A percentile compares a stretch with the other conserved stretches of the same genome.
Evolutionary conservation across 148 eudicot species (phyloP).

Genomic region (Amaranthus cruentus): DNA sequence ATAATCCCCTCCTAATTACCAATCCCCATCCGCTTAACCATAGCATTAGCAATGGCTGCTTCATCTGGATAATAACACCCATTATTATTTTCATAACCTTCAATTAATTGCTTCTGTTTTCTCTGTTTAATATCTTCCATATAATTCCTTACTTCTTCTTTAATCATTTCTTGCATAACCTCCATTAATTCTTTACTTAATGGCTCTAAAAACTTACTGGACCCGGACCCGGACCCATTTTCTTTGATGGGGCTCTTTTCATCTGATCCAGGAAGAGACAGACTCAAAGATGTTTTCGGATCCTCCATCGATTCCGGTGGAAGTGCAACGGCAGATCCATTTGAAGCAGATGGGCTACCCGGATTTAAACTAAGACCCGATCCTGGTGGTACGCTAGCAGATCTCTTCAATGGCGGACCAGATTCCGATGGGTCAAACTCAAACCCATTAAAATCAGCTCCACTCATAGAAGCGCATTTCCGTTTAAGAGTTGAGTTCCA

Average conservation of each 20-base stretch:
- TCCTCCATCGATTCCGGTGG: conserved; percentile 20
- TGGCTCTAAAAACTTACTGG: background rate
- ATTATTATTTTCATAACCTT: no score
- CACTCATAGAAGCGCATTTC: conserved; percentile 43
- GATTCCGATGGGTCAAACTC: background rate
- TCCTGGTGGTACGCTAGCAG: conserved; percentile 62
- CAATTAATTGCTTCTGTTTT: no score
- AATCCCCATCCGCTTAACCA: no score
- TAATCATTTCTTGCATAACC: conserved; percentile 85
- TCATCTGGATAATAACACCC: no score
- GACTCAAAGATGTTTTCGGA: conserved; percentile 25
- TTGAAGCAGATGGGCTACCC: conserved; percentile 68
- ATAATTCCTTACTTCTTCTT: conserved; percentile 69
- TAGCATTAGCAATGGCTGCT: no score
- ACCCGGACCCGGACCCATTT: background rate
- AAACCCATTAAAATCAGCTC: conserved; percentile 20
- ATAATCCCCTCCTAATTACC: no score
- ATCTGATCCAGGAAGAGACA: conserved; percentile 62
- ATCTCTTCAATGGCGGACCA: conserved; percentile 54
- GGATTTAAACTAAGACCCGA: conserved; percentile 54
- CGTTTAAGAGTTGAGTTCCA: conserved; percentile 86
- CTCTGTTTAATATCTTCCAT: conserved; percentile 36
- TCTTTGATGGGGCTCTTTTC: background rate
- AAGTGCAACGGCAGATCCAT: conserved; percentile 20
- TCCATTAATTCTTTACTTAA: conserved; percentile 55